Evolutionary conservation across 2,329 filamentous ascomycete genomes (phyloP), one percentile per base, ranked within the genome.

Genomic region (Knufia petricola): DNA sequence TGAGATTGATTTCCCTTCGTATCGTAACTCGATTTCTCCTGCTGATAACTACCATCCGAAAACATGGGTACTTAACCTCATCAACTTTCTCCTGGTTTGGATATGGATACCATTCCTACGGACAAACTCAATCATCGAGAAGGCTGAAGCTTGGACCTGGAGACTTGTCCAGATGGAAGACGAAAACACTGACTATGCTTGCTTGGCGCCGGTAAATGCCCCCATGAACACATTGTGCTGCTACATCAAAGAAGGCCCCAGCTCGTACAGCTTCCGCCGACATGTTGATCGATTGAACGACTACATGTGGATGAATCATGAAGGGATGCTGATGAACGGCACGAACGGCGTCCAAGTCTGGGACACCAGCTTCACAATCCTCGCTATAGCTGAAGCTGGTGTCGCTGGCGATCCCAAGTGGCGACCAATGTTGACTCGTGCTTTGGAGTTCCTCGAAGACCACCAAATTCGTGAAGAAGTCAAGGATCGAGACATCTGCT

Each of bases 291-390:
- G 87, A 2, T 66, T 95, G 10, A 76, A 86, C 37, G 92, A 98
- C 60, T 94, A 83, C 53, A 66, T 98, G 24, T 98, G 92, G 89
- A 74, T 98, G 43, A 95, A 94, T 55, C 66, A 81, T 28, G 89
- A 95, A 63, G 92, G 92, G 4, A 87, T 98, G 86, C 75, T 96
- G 41, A 84, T 84, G 67, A 95, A 95, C 59, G 92, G 92, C 31
- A 98, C 92, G 7, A 96, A 98, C 58, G 92, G 92, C n/a, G 89
- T 96, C 1, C 92, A 98, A 66, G 85, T 82, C 55, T 98, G 92
- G 92, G 92, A 98, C 63, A 98, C 92, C 0, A 78, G 88, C 0
- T 96, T 96, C 62, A 70, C 84, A 15, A 87, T 95, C 28, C 88
- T 95, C 64, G 83, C 86, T 1, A 78, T 86, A 4, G 77, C 87